Evolutionary conservation across 768 basidiomycete species (phyloP), one percentile per base, ranked within the genome.

Genomic region (Boletus coccyginus): DNA sequence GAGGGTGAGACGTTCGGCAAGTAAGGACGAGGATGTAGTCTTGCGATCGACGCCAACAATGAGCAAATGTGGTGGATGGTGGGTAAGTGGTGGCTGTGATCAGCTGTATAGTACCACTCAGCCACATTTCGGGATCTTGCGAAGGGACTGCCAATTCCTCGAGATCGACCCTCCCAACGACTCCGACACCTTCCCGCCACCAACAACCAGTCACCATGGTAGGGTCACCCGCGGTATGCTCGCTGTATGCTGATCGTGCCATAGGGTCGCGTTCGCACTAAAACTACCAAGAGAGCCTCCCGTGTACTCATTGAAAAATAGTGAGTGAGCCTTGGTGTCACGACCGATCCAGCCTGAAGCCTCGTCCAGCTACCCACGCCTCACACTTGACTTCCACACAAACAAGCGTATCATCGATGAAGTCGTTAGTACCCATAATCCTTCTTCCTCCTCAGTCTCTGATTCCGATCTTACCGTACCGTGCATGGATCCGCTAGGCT

Each of bases 221-320:
- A 56, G 7, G 36, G 8, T 52, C 56, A 16, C 35, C 12, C 11
- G 5, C 16, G 4, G 43, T 53, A 17, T 60, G 53, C 62, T 66
- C 45, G 55, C 8, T 31, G 45, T 36, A 21, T 52, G 54, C 58
- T 70, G 0, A 59, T 42, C 7, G 17, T 52, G 5, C 39, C 19
- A 1, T 73, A 98, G 97, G 97, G 97, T 75, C 94, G 97, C 71
- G 96, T 99, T 79, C 92, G 97, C 74, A 99, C 97, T 70, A 99
- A 99, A 82, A 99, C 97, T 63, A 96, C 95, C 73, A 99, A 99
- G 85, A 92, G 95, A 80, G 96, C 97, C 71, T 98, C 95, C 63
- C 88, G 97, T 62, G 93, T 95, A 68, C 84, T 98, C 77, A 98
- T 99, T 72, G 97, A 99, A 85, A 98, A 98, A 85, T 99, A 98